Conservation (phyloP, 2,329 filamentous ascomycete genomes). For the Pseudocercospora vitis region DNA sequence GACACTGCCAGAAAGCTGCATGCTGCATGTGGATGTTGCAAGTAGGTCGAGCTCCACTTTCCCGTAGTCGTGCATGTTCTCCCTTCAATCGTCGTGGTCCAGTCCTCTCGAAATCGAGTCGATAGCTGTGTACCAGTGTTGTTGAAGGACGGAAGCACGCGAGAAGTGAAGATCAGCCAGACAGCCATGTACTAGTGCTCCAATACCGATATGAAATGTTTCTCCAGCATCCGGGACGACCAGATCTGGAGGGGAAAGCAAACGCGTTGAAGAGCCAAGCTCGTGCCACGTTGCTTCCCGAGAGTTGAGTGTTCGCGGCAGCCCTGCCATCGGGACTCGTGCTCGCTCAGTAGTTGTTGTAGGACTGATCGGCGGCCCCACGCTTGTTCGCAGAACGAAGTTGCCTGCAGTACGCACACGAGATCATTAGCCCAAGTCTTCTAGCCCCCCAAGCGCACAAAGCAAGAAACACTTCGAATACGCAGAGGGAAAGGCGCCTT, state of each 20-base stretch:
- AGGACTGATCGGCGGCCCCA: conserved; percentile 50
- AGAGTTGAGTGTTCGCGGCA: conserved; percentile 40
- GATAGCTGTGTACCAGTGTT: conserved; percentile 6
- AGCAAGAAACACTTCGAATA: conserved; percentile 65
- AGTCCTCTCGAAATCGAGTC: conserved; percentile 12
- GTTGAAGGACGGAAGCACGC: conserved; percentile 20
- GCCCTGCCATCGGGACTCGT: conserved; percentile 36
- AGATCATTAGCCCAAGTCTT: conserved; percentile 47
- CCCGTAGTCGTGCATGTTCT: conserved; percentile 19
- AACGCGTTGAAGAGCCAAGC: conserved; percentile 17
- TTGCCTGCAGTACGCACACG: conserved; percentile 46
- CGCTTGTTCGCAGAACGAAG: conserved; percentile 52
- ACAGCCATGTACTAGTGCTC: conserved; percentile 33
- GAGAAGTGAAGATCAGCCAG: conserved; percentile 32
- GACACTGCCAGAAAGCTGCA: conserved; percentile 40
- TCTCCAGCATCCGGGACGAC: conserved; percentile 23
- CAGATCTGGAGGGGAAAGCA: conserved; percentile 26
- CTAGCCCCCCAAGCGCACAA: conserved; percentile 65
- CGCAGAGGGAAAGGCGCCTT: conserved; percentile 85
- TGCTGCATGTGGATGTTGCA: conserved; percentile 21
- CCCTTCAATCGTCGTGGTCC: conserved; percentile 6
- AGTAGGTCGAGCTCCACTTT: conserved; percentile 21
- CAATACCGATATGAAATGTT: conserved; percentile 36
- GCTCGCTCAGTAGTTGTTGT: conserved; percentile 51
- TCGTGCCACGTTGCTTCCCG: conserved; percentile 27